Evolutionary conservation across 2,329 filamentous ascomycete species (phyloP), one percentile per base, ranked within the genome.

Genomic region (Alternaria conjuncta): DNA sequence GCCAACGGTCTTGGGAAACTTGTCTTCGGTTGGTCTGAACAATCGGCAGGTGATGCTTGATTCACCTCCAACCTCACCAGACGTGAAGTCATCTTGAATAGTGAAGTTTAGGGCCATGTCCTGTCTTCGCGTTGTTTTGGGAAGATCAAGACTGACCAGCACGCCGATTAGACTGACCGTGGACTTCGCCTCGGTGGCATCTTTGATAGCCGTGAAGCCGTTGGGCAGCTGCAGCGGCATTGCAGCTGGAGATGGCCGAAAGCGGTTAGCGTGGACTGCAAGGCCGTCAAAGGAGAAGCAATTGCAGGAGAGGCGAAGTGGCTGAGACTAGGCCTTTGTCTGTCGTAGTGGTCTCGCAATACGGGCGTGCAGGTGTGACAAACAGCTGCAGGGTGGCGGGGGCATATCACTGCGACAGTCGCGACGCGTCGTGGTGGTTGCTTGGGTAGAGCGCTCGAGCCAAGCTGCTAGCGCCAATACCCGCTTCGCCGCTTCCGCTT

Each of bases 141-240:
- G 78, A 60, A 53, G 61, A n/a, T 87, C 84, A 53, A 84, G 85
- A 70, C 95, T 92, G 55, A 88, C 87, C 4, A 95, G 86, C 5
- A 95, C 79, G 1, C 93, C 94, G 55, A 93, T 85, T 44, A 96
- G 80, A 78, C 83, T 90, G 66, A 89, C 82, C 6, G 60, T 26
- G 74, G 25, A 69, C 15, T 9, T 67, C 12, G 78, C 59, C 23
- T 77, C 74, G 20, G 23, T 62, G 45, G 60, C 61, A 26, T 88
- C 75, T 65, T 80, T 73, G 68, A 87, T 78, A 45, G 80, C 78
- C 6, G 79, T 75, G 69, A 87, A 87, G 41, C 79, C 78, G 15
- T 61, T 64, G n/a, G 71, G 72, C 67, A 69, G 57, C 51, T 56
- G 71, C 67, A 69, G 58, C 51, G 58, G 65, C 67, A 69, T 66